These are phyloP conservation scores for Pisolithus orientalis DNA, from an alignment of 768 basidiomycete species.

Conservation along the genomic window DNA sequence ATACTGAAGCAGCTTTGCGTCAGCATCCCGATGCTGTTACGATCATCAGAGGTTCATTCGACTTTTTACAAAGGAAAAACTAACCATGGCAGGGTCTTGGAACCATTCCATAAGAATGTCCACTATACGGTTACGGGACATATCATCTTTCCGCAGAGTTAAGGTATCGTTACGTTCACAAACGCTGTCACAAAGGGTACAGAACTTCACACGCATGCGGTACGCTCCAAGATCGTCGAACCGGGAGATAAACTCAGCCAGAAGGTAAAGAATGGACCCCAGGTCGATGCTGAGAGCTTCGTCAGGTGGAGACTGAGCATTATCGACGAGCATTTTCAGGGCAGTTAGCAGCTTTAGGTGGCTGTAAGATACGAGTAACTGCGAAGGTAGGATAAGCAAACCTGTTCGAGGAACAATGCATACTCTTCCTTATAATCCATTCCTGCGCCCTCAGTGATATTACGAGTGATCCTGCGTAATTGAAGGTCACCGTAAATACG, in stretches of 20 bases:
- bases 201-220: slow-evolving; percentile 72
- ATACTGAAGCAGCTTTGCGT: slow-evolving; percentile 34
- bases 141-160: slow-evolving; percentile 59
- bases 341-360: slow-evolving; percentile 60
- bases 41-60: slow-evolving; percentile 16
- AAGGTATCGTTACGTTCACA: slow-evolving; percentile 58
- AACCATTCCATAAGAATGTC: slow-evolving; percentile 83
- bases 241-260: slow-evolving; percentile 62
- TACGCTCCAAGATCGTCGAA: slow-evolving; percentile 48
- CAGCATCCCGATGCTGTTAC: slow-evolving; percentile 24
- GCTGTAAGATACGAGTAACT: slow-evolving; percentile 7
- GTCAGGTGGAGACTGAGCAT: slow-evolving; percentile 49
- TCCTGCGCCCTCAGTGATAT: slow-evolving; percentile 42
- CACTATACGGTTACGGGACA: slow-evolving; percentile 61
- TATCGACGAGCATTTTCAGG: slow-evolving; percentile 74
- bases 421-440: slow-evolving; percentile 34
- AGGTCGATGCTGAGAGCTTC: slow-evolving; percentile 60
- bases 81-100: slow-evolving; percentile 43
- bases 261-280: slow-evolving; percentile 48
- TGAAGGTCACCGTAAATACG: background rate
- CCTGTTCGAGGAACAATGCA: slow-evolving; percentile 68
- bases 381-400: slow-evolving; percentile 19
- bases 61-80: no score
- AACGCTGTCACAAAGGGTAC: slow-evolving; percentile 61
- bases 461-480: slow-evolving; percentile 40